These are phyloP conservation scores for Botryotinia globosa DNA, from an alignment of 2,329 filamentous ascomycete species.

Conservation along the genomic window DNA sequence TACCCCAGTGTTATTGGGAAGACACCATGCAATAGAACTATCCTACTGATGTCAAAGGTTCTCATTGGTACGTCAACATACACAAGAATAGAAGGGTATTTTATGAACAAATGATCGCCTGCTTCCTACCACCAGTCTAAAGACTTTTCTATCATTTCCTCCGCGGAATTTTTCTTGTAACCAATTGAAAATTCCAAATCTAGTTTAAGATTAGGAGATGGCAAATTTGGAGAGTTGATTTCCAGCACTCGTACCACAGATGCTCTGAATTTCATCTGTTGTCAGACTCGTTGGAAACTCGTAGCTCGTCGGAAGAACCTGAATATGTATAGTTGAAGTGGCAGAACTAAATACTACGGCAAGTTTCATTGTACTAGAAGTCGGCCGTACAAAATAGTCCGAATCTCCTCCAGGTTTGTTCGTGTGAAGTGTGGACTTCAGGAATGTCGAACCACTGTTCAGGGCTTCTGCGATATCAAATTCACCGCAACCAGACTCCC, in stretches of 20 bases:
- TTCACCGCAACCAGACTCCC: constrained; percentile 69
- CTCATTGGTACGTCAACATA: not conserved
- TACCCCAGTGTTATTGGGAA: not conserved
- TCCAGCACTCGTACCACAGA: not conserved
- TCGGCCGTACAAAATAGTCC: constrained; percentile 70
- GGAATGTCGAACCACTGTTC: constrained; percentile 58
- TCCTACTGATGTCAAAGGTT: not conserved
- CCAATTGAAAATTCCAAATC: not conserved
- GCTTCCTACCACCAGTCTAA: not conserved
- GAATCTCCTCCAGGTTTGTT: constrained; percentile 62
- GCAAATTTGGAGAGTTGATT: not conserved
- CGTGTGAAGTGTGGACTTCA: constrained; percentile 69
- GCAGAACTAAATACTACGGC: constrained; percentile 59
- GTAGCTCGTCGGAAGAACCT: constrained; percentile 35
- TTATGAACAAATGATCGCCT: constrained; percentile 4
- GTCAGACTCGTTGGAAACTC: constrained; percentile 8
- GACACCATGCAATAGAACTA: not conserved
- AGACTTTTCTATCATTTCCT: not conserved
- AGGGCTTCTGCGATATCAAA: constrained; percentile 74
- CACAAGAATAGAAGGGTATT: constrained; percentile 1
- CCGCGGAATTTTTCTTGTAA: not conserved
- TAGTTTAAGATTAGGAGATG: not conserved
- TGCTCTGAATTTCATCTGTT: constrained; percentile 10
- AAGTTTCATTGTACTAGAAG: constrained; percentile 56
- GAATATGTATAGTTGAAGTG: constrained; percentile 54